Conservation (phyloP, 345 rosid species). For the Linum trigynum region DNA sequence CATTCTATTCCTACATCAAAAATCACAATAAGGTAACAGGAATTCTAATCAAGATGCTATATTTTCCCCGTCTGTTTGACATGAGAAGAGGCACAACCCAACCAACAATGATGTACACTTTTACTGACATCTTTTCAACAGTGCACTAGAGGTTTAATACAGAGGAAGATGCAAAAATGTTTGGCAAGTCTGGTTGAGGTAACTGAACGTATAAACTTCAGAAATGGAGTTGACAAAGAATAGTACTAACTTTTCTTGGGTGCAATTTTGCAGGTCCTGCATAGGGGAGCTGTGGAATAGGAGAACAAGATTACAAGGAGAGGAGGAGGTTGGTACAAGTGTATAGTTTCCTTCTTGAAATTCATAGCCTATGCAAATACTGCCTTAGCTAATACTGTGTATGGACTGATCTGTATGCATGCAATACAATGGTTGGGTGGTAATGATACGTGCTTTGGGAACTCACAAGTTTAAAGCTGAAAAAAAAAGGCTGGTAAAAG, state of each 20-base stretch:
- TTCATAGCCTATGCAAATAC: too few species aligned
- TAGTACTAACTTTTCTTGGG: neutral
- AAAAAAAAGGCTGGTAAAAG: too few species aligned
- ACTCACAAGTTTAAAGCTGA: too few species aligned
- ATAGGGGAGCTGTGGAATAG: conserved; percentile 30
- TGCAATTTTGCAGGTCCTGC: conserved; percentile 45
- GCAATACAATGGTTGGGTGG: too few species aligned
- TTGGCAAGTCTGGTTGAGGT: conserved; percentile 73
- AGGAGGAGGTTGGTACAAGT: conserved; percentile 1
- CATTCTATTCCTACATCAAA: conserved; percentile 69
- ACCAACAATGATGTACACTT: neutral
- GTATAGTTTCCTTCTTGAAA: too few species aligned
- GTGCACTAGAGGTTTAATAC: conserved; percentile 84
- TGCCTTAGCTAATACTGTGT: too few species aligned
- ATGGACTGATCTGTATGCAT: too few species aligned
- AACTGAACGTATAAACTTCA: conserved; percentile 12
- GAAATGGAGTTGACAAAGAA: neutral
- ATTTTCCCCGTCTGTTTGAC: neutral
- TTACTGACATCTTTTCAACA: conserved; percentile 22
- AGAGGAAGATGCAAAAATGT: conserved; percentile 71
- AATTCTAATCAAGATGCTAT: neutral
- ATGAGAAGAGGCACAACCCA: neutral
- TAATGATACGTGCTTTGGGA: too few species aligned
- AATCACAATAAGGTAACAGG: conserved; percentile 64
- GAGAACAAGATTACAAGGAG: conserved; percentile 23